Conservation (phyloP, 208 protist genomes). For the Tritrichomonas foetus region DNA sequence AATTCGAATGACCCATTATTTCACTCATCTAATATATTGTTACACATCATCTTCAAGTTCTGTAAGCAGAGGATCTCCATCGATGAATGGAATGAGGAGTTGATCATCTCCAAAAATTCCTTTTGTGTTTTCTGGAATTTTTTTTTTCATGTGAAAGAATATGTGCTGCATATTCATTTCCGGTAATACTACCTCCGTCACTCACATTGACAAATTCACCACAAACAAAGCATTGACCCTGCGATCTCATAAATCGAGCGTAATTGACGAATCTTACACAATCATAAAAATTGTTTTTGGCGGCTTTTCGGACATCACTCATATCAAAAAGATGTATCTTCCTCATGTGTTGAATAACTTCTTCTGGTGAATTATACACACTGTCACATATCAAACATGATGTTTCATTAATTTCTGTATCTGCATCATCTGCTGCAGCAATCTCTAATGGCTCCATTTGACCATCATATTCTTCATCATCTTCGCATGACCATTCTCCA, state of each 20-base stretch:
- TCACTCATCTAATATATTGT: neutral
- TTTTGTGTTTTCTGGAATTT: neutral
- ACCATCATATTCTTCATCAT: slow-evolving; percentile 5
- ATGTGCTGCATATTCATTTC: no score
- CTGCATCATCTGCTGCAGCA: neutral
- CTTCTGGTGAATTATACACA: neutral
- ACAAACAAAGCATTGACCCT: neutral
- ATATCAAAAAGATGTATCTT: slow-evolving; percentile 10
- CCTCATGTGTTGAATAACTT: neutral
- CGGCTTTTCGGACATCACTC: neutral
- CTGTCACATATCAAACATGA: slow-evolving; percentile 1
- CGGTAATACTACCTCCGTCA: no score
- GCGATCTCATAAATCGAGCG: neutral
- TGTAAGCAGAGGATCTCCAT: neutral
- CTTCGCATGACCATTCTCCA: neutral
- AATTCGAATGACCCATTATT: no score
- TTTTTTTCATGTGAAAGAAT: no score
- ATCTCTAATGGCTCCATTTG: slow-evolving; percentile 25
- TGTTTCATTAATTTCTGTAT: slow-evolving; percentile 21
- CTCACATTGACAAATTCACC: neutral
- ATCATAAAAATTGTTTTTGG: slow-evolving; percentile 4
- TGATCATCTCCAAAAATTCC: neutral
- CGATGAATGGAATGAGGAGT: neutral
- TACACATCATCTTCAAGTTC: neutral
- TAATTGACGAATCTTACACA: slow-evolving; percentile 22